Evolutionary conservation across 352 stramenopile species (phyloP).

Genomic region (Globisporangium parvum): DNA sequence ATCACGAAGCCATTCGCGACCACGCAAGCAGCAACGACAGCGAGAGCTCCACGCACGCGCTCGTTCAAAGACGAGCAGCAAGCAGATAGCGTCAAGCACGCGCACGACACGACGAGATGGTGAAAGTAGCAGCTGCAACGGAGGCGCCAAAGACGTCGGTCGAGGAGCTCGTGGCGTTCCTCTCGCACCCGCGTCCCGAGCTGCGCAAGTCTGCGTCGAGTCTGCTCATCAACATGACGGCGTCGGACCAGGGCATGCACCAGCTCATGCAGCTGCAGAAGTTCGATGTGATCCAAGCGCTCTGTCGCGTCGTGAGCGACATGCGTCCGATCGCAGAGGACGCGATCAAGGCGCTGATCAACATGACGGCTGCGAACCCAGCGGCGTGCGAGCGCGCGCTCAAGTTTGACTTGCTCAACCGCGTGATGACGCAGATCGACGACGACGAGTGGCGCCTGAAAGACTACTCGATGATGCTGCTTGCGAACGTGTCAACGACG

Average conservation of each 20-base stretch:
- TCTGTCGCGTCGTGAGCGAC: conserved; percentile 78
- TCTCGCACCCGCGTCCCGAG: conserved; percentile 76
- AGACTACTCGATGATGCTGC: conserved; percentile 85
- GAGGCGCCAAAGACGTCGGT: conserved; percentile 64
- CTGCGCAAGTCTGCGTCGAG: conserved; percentile 81
- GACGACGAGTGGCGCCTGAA: conserved; percentile 80
- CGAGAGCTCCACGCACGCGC: not conserved
- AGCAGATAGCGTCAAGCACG: not conserved
- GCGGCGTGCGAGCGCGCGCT: conserved; percentile 63
- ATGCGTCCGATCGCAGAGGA: conserved; percentile 80
- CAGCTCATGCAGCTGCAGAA: conserved; percentile 71
- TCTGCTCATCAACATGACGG: conserved; percentile 78
- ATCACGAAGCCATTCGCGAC: conserved; percentile 3
- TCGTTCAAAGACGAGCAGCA: not conserved
- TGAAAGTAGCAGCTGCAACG: conserved; percentile 26
- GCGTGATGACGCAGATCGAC: conserved; percentile 81
- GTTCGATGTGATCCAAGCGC: conserved; percentile 66
- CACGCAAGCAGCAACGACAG: no score
- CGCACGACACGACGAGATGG: conserved; percentile 17
- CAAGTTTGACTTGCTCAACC: conserved; percentile 78
- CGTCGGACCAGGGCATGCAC: conserved; percentile 70
- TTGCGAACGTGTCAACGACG: conserved; percentile 78
- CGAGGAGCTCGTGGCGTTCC: conserved; percentile 79
- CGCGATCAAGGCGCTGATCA: conserved; percentile 84
- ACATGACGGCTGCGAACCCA: conserved; percentile 71